Conservation (phyloP, 2,329 filamentous ascomycete species). For the Corniculantispora saksenae region DNA sequence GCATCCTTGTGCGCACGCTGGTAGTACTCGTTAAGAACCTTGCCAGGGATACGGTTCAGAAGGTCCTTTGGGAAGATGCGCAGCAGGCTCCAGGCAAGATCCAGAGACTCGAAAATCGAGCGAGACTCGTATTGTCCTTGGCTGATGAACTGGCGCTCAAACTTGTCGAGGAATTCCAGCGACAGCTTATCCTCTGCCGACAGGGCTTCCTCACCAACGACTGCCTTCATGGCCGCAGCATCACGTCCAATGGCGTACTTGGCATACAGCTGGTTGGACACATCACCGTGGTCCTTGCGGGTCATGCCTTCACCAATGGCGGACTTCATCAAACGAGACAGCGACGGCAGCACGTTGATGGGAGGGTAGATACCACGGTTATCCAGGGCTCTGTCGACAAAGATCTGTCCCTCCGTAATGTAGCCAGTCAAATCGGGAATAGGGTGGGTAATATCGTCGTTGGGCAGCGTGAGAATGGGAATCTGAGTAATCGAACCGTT, state of each 20-base stretch:
- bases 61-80: slow-evolving; percentile 98
- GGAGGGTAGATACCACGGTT: slow-evolving; percentile 99
- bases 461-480: slow-evolving; percentile 98
- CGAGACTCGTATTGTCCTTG: slow-evolving; percentile 92
- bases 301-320: slow-evolving; percentile 98
- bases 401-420: slow-evolving; percentile 98
- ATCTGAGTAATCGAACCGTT: slow-evolving; percentile 99
- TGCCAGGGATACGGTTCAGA: slow-evolving; percentile 89
- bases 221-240: slow-evolving; percentile 97
- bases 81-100: slow-evolving; percentile 93
- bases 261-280: slow-evolving; percentile 98
- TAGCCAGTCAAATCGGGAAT: slow-evolving; percentile 99
- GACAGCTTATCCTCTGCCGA: slow-evolving; percentile 96
- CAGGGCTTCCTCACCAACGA: slow-evolving; percentile 96
- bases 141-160: slow-evolving; percentile 90
- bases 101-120: slow-evolving; percentile 88
- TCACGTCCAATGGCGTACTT: slow-evolving; percentile 99
- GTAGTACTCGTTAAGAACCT: slow-evolving; percentile 82
- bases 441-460: slow-evolving; percentile 98
- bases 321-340: slow-evolving; percentile 99
- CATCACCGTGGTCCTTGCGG: slow-evolving; percentile 93
- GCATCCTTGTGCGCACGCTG: slow-evolving; percentile 64
- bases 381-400: slow-evolving; percentile 87
- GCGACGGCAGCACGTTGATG: slow-evolving; percentile 96
- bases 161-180: slow-evolving; percentile 97